These are phyloP conservation scores for Tetradesmus obliquus DNA, from an alignment of 139 green algal genomes.

Conservation along the genomic window DNA sequence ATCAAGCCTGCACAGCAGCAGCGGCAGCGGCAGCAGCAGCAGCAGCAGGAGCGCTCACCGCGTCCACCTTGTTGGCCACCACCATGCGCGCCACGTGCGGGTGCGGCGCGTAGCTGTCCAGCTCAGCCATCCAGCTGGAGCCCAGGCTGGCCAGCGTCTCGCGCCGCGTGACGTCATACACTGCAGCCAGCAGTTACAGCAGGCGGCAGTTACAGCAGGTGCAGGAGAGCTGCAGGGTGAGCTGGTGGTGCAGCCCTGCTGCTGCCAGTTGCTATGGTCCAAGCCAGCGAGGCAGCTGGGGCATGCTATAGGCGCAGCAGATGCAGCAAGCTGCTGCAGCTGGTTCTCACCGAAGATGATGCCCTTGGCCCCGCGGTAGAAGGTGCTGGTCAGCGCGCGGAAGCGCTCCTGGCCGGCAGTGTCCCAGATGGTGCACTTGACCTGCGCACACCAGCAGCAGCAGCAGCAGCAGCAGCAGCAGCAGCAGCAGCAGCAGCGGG, in stretches of 20 bases:
- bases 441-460: neutral
- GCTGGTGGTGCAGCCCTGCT: neutral
- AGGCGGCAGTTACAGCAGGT: neutral
- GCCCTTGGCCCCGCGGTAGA: slow-evolving; percentile 89
- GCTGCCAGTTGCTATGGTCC: neutral
- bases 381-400: slow-evolving; percentile 93
- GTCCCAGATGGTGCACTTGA: slow-evolving; percentile 96
- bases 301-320: neutral
- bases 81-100: slow-evolving; percentile 88
- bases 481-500: neutral
- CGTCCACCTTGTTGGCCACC: slow-evolving; percentile 94
- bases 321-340: neutral
- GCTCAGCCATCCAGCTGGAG: slow-evolving; percentile 91
- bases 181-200: slow-evolving; percentile 7
- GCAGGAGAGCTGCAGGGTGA: neutral
- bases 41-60: slow-evolving; percentile 40
- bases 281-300: neutral
- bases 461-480: neutral
- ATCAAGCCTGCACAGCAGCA: neutral
- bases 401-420: slow-evolving; percentile 85
- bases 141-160: slow-evolving; percentile 86
- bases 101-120: slow-evolving; percentile 89
- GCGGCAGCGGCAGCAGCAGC: neutral
- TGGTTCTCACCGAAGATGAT: slow-evolving; percentile 50
- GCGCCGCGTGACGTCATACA: slow-evolving; percentile 87